Percentiles rank a stretch among this genome's conserved stretches.
Evolutionary conservation across 495 filamentous ascomycete species (phyloP).

Genomic region (Penicillium arizonense): DNA sequence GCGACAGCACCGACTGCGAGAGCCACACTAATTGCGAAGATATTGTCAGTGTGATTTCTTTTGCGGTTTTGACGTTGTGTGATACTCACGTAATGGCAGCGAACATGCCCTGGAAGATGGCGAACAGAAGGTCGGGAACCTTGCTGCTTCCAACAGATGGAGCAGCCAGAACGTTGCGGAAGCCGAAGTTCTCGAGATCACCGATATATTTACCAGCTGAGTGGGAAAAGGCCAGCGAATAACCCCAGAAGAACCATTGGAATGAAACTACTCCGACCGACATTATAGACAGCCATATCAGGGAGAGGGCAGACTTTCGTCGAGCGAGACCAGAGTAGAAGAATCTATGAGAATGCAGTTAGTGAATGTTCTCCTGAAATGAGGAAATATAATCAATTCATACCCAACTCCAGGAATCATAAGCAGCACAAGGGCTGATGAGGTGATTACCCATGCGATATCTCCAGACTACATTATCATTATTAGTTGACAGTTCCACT

Average conservation of each 20-base stretch:
- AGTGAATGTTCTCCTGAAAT: not conserved
- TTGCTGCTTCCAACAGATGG: conserved; percentile 79
- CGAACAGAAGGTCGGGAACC: conserved; percentile 88
- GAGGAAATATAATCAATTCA: conserved; percentile 9
- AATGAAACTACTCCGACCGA: conserved; percentile 86
- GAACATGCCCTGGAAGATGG: conserved; percentile 98
- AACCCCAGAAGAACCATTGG: conserved; percentile 99
- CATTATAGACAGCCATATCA: conserved; percentile 98
- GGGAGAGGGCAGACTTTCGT: conserved; percentile 88
- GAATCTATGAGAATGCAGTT: conserved; percentile 53
- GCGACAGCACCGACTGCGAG: conserved; percentile 90
- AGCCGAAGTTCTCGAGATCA: conserved; percentile 80
- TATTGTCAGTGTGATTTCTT: conserved; percentile 6
- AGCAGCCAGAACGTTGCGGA: conserved; percentile 73
- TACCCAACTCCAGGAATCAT: conserved; percentile 97
- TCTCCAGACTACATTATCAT: conserved; percentile 66
- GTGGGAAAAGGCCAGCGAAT: conserved; percentile 90
- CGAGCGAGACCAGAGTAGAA: conserved; percentile 99
- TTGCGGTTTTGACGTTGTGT: not conserved
- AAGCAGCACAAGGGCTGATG: conserved; percentile 86
- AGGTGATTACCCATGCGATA: conserved; percentile 87
- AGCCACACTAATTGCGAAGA: conserved; percentile 59
- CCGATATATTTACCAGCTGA: conserved; percentile 81
- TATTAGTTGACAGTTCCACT: conserved; percentile 9
- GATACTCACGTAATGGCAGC: conserved; percentile 78